A percentile compares a stretch with the other conserved stretches of the same genome.
phyloP scores from a whole-genome alignment of 139 green algal genomes.

The Trebouxia sp. region DNA sequence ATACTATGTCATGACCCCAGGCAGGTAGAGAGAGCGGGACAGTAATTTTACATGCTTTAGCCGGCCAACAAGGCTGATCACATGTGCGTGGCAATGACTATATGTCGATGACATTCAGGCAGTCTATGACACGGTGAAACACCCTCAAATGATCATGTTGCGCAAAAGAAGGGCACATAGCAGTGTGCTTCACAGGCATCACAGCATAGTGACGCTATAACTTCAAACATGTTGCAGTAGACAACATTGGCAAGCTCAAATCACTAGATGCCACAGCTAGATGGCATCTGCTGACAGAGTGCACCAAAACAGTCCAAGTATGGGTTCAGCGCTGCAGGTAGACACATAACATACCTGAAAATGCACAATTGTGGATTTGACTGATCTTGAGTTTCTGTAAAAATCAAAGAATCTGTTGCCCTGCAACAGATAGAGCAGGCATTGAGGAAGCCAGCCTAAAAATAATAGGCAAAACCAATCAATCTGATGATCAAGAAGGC shows the following conservation, averaged over 20 bases:
- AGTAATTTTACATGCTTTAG: not conserved
- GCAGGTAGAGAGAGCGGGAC: not conserved
- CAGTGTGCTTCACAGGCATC: too few relatives aligned
- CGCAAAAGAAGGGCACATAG: not conserved
- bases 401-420: conserved; percentile 58
- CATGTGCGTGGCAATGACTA: too few relatives aligned
- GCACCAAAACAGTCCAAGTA: not conserved
- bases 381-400: conserved; percentile 67
- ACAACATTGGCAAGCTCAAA: not conserved
- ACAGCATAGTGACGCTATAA: too few relatives aligned
- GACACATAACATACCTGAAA: conserved; percentile 70
- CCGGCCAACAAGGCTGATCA: too few relatives aligned
- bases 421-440: too few relatives aligned
- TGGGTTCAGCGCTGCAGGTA: not conserved
- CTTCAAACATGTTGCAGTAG: too few relatives aligned
- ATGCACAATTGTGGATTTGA: conserved; percentile 81
- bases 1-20: not conserved
- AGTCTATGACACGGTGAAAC: too few relatives aligned
- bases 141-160: too few relatives aligned
- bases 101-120: too few relatives aligned
- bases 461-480: too few relatives aligned
- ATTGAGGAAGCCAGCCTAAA: too few relatives aligned
- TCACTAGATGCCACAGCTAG: not conserved
- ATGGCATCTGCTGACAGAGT: not conserved
- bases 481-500: not conserved